Conservation (phyloP, 331 rosid species). For the Dryas integrifolia region DNA sequence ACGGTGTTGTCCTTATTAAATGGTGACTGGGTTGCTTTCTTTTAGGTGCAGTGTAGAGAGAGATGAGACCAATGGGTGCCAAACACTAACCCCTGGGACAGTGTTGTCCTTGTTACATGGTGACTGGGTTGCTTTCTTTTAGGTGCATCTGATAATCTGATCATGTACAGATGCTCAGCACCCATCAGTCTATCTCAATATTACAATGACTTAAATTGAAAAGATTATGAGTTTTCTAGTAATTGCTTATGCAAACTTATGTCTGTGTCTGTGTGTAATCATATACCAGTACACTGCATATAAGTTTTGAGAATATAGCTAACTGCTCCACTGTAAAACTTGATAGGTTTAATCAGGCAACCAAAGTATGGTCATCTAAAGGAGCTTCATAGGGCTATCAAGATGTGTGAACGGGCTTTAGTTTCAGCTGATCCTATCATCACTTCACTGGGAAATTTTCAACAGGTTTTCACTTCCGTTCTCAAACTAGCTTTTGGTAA, state of each 20-base stretch:
- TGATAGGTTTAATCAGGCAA: slow-evolving; percentile 75
- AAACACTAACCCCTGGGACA: not conserved
- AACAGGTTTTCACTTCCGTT: slow-evolving; percentile 56
- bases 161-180: not conserved
- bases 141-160: slow-evolving; percentile 4
- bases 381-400: slow-evolving; percentile 89
- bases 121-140: not conserved
- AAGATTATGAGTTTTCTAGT: not conserved
- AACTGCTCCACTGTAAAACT: slow-evolving; percentile 7
- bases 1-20: not conserved
- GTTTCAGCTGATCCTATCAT: slow-evolving; percentile 82
- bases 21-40: not conserved
- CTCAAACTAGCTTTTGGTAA: slow-evolving; percentile 7
- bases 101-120: not conserved
- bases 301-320: not conserved
- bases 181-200: not conserved
- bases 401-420: slow-evolving; percentile 75
- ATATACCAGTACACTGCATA: not conserved
- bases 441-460: slow-evolving; percentile 75
- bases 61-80: not conserved
- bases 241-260: not conserved
- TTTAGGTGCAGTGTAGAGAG: not conserved
- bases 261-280: not conserved
- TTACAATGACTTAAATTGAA: not conserved
- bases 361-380: slow-evolving; percentile 96